Evolutionary conservation across 352 stramenopile species (phyloP), one percentile per base, ranked within the genome.

Genomic region (Pythium chondricola): DNA sequence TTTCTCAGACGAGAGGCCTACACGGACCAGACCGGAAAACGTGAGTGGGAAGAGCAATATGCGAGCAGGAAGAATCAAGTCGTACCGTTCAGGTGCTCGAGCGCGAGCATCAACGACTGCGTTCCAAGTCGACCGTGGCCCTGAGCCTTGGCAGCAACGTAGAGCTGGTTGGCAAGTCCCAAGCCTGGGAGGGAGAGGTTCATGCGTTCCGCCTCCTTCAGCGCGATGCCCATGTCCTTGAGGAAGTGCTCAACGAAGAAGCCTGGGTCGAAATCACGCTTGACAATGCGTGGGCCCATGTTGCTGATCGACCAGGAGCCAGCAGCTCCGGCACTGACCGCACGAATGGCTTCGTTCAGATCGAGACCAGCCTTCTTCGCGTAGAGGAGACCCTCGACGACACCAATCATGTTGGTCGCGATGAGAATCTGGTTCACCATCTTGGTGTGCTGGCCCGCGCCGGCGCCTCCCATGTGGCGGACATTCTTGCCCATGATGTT

Each of bases 401-500:
- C 80, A 27, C 85, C 87, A 43, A 95, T 91, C 83, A 93, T 93
- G 55, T 85, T 89, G 37, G 79, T 90, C 32, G 79, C 74, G 46
- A 93, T 93, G 59, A 92, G 49, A 54, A 93, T 88, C 54, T 97
- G 87, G 61, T 96, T 96, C 47, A 96, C 85, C 83, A 95, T 94
- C 71, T 96, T 96, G 16, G 86, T 95, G 55, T 94, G 79, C 51
- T 96, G 84, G 1, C 87, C 87, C 27, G 81, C 71, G 4, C 86
- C 88, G 16, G 84, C 50, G 10, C 68, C 67, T 22, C 88, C 88
- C 79, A 95, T 95, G 63, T 95, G 83, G 9, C 80, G 75, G 48
- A 96, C 71, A 31, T 92, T 95, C 54, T 92, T 94, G 54, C 86
- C 85, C 70, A 97, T 86, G 31, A 93, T 64, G 38, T 83, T 85